Base-by-base conservation (phyloP, 192 early-diverging fungal genomes). In the Rhizoclosmatium globosum region DNA sequence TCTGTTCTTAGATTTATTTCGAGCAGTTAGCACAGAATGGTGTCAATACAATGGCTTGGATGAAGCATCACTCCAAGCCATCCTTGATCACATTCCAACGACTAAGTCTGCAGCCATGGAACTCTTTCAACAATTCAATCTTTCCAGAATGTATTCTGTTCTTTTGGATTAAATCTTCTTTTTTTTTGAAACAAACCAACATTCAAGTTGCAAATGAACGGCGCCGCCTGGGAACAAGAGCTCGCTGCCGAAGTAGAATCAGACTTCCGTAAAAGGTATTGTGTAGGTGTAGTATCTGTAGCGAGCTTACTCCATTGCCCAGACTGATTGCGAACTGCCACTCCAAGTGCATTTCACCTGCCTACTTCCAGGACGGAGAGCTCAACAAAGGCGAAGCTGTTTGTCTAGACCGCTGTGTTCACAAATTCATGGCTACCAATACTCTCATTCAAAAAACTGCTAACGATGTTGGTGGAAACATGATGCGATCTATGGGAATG, bases 381-480 rank as follows among this genome's bases (percentile, higher is more conserved):
- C 86, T 97, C 77, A 93, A 93, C 75, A 97, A 97, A 84, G 95
- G 95, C 57, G 95, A 97, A 84, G 90, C 92, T 4, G 93, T 95
- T 39, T 97, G 95, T 81, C 85, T 94, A 47, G 95, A 97, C 82
- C 92, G 95, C 57, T 97, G 95, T 70, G 93, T 94, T 7, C 81
- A 91, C 48, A 97, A 97, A 86, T 97, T 91, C 81, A 91, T 95
- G 82, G 23, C 17, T 4, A 45, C 66, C 9, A 80, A 80, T 38
- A 13, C 64, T 6, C 47, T 75, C 2, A 50, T 80, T 39, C 60
- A 74, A 7, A 64, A 62, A 48, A 75, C 62, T 4, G 79, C 68
- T 23, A 67, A 66, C 47, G 73, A 80, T 6, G 64, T 76, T 9
- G 74, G 74, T 7, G 43, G 31, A 3, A 13, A 46, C 17, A 76